Percentiles rank a stretch among this genome's conserved stretches.
Evolutionary conservation across 768 basidiomycete genomes (phyloP).

Genomic region (Terana coerulea): DNA sequence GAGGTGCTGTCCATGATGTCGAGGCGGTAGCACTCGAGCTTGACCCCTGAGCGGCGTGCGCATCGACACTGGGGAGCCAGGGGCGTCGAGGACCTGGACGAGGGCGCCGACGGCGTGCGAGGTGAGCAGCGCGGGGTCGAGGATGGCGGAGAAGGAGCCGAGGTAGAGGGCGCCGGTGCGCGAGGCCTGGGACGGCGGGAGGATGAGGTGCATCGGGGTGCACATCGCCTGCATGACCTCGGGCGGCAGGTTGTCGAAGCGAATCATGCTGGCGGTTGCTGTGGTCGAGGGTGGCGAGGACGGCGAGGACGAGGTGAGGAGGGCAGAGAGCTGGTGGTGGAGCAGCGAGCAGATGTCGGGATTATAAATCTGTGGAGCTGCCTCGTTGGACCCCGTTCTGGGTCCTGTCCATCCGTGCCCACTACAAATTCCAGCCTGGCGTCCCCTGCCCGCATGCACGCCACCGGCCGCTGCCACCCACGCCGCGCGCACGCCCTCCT

Average conservation of each 20-base stretch:
- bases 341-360: neutral
- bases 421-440: neutral
- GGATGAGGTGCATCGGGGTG: constrained; percentile 78
- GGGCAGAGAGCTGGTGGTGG: neutral
- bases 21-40: constrained; percentile 54
- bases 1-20: constrained; percentile 59
- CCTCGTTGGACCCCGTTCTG: constrained; percentile 2
- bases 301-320: too few species aligned
- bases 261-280: constrained; percentile 62
- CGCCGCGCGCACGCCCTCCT: too few species aligned
- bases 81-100: constrained; percentile 64
- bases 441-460: too few species aligned
- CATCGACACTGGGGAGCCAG: constrained; percentile 45
- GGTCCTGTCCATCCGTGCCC: neutral
- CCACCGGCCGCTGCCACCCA: too few species aligned
- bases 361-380: constrained; percentile 1
- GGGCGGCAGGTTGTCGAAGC: constrained; percentile 69
- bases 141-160: constrained; percentile 59
- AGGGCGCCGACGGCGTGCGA: constrained; percentile 51
- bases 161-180: constrained; percentile 59
- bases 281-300: neutral
- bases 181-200: constrained; percentile 33
- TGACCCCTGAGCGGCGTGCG: constrained; percentile 27
- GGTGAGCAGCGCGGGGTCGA: constrained; percentile 51
- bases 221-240: constrained; percentile 84